phyloP scores from a whole-genome alignment of 1,284 basidiomycete species.

The Chalciporus piperatoides region DNA sequence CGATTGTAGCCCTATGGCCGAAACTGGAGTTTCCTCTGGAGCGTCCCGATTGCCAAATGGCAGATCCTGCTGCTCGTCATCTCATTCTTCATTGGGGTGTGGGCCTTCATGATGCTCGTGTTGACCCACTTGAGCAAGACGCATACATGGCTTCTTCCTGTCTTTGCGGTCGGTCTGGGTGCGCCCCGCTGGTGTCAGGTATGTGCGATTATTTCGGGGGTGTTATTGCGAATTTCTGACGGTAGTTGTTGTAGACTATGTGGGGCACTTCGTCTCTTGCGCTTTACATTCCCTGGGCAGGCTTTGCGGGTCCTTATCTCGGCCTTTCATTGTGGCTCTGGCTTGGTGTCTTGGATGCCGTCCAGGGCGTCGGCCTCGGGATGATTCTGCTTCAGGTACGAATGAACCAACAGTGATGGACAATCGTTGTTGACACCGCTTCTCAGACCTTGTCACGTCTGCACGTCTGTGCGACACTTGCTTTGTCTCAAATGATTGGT shows the following conservation, averaged over 20 bases:
- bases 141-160: conserved; percentile 89
- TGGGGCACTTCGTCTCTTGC: conserved; percentile 88
- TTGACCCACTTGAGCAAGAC: conserved; percentile 87
- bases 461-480: conserved; percentile 89
- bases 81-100: conserved; percentile 82
- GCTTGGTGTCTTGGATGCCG: conserved; percentile 88
- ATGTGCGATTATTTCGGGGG: conserved; percentile 12
- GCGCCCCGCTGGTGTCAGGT: conserved; percentile 92
- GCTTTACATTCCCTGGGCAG: conserved; percentile 90
- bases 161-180: conserved; percentile 90
- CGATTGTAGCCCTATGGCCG: conserved; percentile 72
- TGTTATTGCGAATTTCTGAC: conserved; percentile 11
- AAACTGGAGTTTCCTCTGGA: conserved; percentile 93
- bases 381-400: conserved; percentile 86
- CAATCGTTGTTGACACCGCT: conserved; percentile 6
- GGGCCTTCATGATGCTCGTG: conserved; percentile 70
- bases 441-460: conserved; percentile 78
- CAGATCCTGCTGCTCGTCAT: conserved; percentile 76
- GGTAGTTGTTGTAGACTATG: conserved; percentile 52
- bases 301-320: conserved; percentile 78
- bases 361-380: conserved; percentile 90
- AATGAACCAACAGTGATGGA: not conserved
- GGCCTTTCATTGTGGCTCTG: conserved; percentile 88
- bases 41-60: conserved; percentile 77
- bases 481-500: conserved; percentile 81